A percentile compares a stretch with the other conserved stretches of the same genome.
Evolutionary conservation across 768 basidiomycete genomes (phyloP).

Genomic region (Trametopsis cervina): DNA sequence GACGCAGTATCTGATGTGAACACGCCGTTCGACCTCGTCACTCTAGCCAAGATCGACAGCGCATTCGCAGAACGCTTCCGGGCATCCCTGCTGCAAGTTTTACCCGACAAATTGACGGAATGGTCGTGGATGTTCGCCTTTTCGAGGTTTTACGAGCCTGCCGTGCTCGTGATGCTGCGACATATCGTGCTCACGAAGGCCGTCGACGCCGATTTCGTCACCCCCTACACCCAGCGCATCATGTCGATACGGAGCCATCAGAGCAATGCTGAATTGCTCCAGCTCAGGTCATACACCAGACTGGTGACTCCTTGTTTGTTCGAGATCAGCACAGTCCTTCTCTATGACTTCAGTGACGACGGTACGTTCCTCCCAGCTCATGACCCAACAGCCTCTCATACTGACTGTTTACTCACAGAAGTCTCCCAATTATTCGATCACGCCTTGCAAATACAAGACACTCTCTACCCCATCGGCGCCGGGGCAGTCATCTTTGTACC

Average conservation of each 20-base stretch:
- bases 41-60: background rate
- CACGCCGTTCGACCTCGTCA: background rate
- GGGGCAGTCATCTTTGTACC: background rate
- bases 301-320: background rate
- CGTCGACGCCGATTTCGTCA: background rate
- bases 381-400: too few relatives aligned
- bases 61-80: background rate
- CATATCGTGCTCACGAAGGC: background rate
- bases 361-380: background rate
- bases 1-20: background rate
- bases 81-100: background rate
- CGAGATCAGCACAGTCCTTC: background rate
- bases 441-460: background rate
- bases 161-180: background rate
- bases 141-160: background rate
- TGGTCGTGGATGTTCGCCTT: background rate
- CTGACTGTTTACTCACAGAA: background rate
- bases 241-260: background rate
- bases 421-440: background rate
- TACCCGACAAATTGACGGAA: background rate
- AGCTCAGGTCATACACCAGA: background rate
- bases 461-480: background rate
- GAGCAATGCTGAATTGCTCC: too few relatives aligned
- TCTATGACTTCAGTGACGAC: background rate
- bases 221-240: background rate